Evolutionary conservation across 2,329 filamentous ascomycete genomes (phyloP).

Genomic region (Penicillium crustosum): DNA sequence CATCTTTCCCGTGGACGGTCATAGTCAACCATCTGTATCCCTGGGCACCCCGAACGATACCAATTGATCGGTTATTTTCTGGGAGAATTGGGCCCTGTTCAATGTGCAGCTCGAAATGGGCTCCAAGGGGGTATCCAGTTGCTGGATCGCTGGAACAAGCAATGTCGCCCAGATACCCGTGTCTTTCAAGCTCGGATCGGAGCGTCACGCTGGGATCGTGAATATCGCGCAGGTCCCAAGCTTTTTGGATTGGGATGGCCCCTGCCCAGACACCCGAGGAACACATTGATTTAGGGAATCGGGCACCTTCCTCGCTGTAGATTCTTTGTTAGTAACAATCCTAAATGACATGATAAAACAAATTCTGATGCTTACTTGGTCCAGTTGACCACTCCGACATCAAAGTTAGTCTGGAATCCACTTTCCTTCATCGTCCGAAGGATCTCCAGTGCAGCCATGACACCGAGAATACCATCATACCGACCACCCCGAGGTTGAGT

Average conservation of each 20-base stretch:
- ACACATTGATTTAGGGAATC: slow-evolving; percentile 72
- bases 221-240: slow-evolving; percentile 60
- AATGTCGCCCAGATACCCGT: slow-evolving; percentile 63
- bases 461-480: slow-evolving; percentile 73
- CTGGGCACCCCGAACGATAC: slow-evolving; percentile 67
- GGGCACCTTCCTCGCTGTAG: slow-evolving; percentile 69
- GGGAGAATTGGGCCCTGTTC: slow-evolving; percentile 75
- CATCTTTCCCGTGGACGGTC: slow-evolving; percentile 62
- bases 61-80: slow-evolving; percentile 58
- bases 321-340: not conserved
- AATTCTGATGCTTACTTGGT: slow-evolving; percentile 53
- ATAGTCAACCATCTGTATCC: slow-evolving; percentile 69
- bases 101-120: slow-evolving; percentile 79
- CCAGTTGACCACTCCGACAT: slow-evolving; percentile 66
- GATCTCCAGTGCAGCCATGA: slow-evolving; percentile 69
- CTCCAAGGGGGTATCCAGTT: slow-evolving; percentile 60
- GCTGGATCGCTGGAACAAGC: slow-evolving; percentile 50
- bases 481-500: slow-evolving; percentile 41
- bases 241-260: slow-evolving; percentile 58
- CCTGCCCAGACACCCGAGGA: slow-evolving; percentile 73
- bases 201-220: slow-evolving; percentile 57
- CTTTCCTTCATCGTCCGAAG: slow-evolving; percentile 65
- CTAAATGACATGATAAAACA: not conserved
- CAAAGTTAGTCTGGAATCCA: slow-evolving; percentile 63
- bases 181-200: slow-evolving; percentile 63